Conservation (phyloP, 2,329 filamentous ascomycete genomes). For the Fusarium nygamai region DNA sequence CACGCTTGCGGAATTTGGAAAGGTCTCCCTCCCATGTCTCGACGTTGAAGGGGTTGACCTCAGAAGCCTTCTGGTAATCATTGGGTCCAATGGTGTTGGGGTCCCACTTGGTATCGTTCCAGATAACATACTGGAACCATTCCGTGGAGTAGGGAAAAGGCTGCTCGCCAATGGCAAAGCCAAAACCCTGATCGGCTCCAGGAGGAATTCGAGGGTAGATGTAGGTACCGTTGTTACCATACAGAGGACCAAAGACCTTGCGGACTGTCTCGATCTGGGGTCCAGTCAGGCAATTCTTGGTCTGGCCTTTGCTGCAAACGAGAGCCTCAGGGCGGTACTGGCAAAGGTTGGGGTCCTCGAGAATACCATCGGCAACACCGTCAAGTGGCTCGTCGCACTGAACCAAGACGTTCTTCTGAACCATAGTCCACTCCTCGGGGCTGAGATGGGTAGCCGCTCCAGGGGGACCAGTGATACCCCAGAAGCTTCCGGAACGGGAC, state of each 20-base stretch:
- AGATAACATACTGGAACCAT: conserved; percentile 54
- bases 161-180: conserved; percentile 34
- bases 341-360: conserved; percentile 59
- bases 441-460: conserved; percentile 34
- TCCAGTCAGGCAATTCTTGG: conserved; percentile 10
- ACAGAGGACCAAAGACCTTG: conserved; percentile 24
- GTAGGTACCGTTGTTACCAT: conserved; percentile 45
- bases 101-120: conserved; percentile 49
- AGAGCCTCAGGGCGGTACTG: conserved; percentile 54
- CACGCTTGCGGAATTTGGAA: conserved; percentile 50
- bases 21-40: conserved; percentile 53
- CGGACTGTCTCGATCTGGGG: conserved; percentile 20
- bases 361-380: conserved; percentile 59
- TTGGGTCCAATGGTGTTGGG: conserved; percentile 40
- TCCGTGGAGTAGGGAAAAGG: conserved; percentile 24
- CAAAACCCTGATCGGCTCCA: conserved; percentile 40
- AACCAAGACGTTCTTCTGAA: conserved; percentile 55
- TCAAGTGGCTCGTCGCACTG: conserved; percentile 62
- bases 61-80: conserved; percentile 53
- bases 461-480: conserved; percentile 14
- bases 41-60: conserved; percentile 23
- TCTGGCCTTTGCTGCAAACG: conserved; percentile 44
- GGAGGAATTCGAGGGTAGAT: conserved; percentile 30
- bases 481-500: conserved; percentile 15
- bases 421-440: conserved; percentile 49